Base-by-base conservation (phyloP, 192 early-diverging fungal species). In the Gonapodya sp. region DNA sequence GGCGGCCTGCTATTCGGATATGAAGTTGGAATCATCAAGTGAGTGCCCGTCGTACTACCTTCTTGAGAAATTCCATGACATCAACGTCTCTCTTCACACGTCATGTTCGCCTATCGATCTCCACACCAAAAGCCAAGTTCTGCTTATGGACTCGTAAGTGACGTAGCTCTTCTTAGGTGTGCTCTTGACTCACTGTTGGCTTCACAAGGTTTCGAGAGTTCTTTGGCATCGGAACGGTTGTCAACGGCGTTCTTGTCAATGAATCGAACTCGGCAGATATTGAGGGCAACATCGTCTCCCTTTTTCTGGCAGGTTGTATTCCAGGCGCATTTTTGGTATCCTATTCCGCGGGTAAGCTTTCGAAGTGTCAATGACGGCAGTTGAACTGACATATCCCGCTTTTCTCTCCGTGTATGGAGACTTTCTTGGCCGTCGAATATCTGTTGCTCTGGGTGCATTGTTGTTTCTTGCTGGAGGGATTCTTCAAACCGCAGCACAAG, bases 1-100 rank as follows among this genome's bases (percentile, higher is more conserved):
- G 78, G 81, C 36, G 81, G 81, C 31, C 33, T 81, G n/a, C 81
- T 81, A 37, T 80, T 81, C 37, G 81, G 81, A 24, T 81, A 81
- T 35, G 81, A 81, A 34, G 18, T 81, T 0, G 81, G 81, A 30
- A 46, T 80, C 36, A 81, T 81, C 75, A 81, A 81, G n/a, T 36
- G 33, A 24, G 81, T 81, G n/a, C n/a, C n/a, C n/a, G n/a, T n/a
- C n/a, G n/a, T n/a, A n/a, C n/a, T n/a, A n/a, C n/a, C n/a, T n/a
- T n/a, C n/a, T n/a, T n/a, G n/a, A n/a, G n/a, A n/a, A n/a, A n/a
- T n/a, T n/a, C n/a, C n/a, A 1, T 24, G 35, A 0, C 18, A n/a
- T n/a, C n/a, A n/a, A n/a, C n/a, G n/a, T n/a, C n/a, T n/a, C n/a
- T n/a, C 34, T 18, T 36, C 64, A 16, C 64, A 30, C 64, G 16